Percentiles rank a stretch among this genome's conserved stretches.
Evolutionary conservation across 31 red algal species (phyloP).

Genomic region (Asparagopsis taxiformis): DNA sequence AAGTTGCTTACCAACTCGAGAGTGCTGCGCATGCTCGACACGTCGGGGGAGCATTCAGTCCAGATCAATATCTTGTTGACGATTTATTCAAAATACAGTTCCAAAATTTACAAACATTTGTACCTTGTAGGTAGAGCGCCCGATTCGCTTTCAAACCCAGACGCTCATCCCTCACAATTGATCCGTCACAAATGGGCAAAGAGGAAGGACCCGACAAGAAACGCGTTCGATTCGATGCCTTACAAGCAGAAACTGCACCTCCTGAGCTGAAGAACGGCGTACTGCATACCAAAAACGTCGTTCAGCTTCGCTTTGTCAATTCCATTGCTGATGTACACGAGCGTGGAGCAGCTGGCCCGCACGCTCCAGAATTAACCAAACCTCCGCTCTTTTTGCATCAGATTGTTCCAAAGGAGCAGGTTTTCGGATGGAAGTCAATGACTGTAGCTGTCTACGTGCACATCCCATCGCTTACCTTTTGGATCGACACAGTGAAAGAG

Average conservation of each 20-base stretch:
- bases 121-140: no score
- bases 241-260: background rate
- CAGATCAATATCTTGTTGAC: no score
- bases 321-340: background rate
- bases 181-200: no score
- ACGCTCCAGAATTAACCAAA: slow-evolving; percentile 13
- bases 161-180: no score
- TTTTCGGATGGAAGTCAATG: slow-evolving; percentile 51
- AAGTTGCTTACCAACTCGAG: no score
- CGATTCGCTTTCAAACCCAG: no score
- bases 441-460: slow-evolving; percentile 30
- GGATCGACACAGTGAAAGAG: slow-evolving; percentile 24
- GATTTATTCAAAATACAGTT: no score
- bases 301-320: slow-evolving; percentile 31
- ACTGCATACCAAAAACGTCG: slow-evolving; percentile 9
- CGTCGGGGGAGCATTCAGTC: no score
- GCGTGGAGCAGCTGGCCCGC: background rate
- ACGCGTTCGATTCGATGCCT: slow-evolving; percentile 12
- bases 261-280: background rate
- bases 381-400: slow-evolving; percentile 60
- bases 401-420: slow-evolving; percentile 42
- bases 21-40: no score
- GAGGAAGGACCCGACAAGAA: slow-evolving; percentile 13
- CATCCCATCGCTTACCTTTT: slow-evolving; percentile 24
- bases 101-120: no score